A percentile compares a stretch with the other conserved stretches of the same genome.
phyloP scores from a whole-genome alignment of 768 basidiomycete genomes.

The Tylopilus subfusipes region DNA sequence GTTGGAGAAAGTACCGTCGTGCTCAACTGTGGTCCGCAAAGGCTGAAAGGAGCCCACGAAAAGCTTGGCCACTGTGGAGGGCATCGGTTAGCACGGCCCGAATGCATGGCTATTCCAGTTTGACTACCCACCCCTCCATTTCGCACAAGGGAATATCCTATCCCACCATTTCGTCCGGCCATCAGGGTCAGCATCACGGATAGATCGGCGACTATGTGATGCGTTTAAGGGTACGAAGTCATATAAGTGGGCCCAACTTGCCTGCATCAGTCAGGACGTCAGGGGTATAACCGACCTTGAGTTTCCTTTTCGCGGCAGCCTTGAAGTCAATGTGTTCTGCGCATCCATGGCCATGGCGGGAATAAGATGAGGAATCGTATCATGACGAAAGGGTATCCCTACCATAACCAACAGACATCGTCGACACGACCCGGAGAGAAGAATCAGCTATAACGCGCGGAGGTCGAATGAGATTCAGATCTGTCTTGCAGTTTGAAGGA shows the following conservation, averaged over 20 bases:
- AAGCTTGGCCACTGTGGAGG: constrained; percentile 68
- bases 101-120: background rate
- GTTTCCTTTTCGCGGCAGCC: constrained; percentile 53
- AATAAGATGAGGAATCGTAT: background rate
- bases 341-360: background rate
- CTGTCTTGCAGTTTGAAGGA: background rate
- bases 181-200: constrained; percentile 90
- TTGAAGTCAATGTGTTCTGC: constrained; percentile 81
- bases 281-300: constrained; percentile 88
- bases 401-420: constrained; percentile 92
- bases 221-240: background rate
- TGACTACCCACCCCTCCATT: constrained; percentile 55
- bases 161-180: constrained; percentile 80
- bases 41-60: constrained; percentile 77
- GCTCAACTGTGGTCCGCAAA: constrained; percentile 83
- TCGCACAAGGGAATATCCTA: constrained; percentile 61
- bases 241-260: constrained; percentile 22
- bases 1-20: constrained; percentile 44
- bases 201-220: constrained; percentile 76
- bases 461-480: background rate
- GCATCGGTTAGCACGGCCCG: background rate
- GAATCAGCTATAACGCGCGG: constrained; percentile 60
- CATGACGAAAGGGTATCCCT: constrained; percentile 12
- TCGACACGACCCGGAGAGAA: constrained; percentile 77
- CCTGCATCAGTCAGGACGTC: constrained; percentile 93